phyloP scores from a whole-genome alignment of 192 early-diverging fungal genomes.

The Umbelopsis sp. region DNA sequence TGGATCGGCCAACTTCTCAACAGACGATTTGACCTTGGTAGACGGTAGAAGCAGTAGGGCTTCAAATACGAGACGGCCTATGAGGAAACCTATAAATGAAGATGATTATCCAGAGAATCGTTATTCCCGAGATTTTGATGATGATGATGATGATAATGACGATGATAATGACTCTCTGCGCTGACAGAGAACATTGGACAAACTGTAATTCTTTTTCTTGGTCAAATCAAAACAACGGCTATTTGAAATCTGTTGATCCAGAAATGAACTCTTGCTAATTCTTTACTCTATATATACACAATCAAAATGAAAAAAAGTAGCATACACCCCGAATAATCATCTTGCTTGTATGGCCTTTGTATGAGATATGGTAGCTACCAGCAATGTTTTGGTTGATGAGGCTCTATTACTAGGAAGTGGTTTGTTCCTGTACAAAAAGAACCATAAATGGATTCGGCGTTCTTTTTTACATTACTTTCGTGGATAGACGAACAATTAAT shows the following conservation, averaged over 20 bases:
- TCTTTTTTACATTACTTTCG: too few relatives aligned
- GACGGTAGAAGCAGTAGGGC: slow-evolving; percentile 4
- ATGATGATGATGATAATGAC: not conserved
- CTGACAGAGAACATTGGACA: not conserved
- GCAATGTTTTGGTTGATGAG: too few relatives aligned
- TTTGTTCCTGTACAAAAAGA: too few relatives aligned
- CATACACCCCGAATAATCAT: not conserved
- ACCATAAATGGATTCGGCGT: too few relatives aligned
- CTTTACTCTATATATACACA: not conserved
- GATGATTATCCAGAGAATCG: slow-evolving; percentile 1
- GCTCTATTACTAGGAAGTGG: too few relatives aligned
- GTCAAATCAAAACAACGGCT: not conserved
- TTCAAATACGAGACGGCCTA: not conserved
- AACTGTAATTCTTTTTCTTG: not conserved
- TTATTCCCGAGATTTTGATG: not conserved
- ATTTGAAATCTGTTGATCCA: not conserved
- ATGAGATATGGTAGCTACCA: too few relatives aligned
- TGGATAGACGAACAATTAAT: too few relatives aligned
- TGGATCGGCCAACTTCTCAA: not conserved
- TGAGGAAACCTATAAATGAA: not conserved
- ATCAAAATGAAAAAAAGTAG: not conserved
- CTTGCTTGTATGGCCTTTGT: not conserved
- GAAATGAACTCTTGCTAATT: not conserved
- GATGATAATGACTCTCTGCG: not conserved
- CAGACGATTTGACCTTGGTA: not conserved